phyloP scores from a whole-genome alignment of 2,329 filamentous ascomycete species.

The Aulographum hederae region DNA sequence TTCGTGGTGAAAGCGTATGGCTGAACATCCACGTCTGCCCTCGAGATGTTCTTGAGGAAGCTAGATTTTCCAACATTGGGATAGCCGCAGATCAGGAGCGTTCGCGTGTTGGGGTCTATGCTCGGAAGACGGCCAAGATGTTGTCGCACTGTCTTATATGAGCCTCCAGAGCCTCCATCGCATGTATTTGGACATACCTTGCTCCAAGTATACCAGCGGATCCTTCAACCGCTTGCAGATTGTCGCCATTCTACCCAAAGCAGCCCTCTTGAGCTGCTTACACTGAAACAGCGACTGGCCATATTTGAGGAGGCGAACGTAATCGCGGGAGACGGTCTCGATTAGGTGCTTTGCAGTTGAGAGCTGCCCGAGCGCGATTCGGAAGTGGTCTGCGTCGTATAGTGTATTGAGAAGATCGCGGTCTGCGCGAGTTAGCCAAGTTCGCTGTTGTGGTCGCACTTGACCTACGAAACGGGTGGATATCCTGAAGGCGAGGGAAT shows the following conservation, averaged over 20 bases:
- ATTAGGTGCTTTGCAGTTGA: slow-evolving; percentile 93
- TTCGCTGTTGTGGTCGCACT: slow-evolving; percentile 15
- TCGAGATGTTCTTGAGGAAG: slow-evolving; percentile 79
- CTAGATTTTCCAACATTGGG: slow-evolving; percentile 96
- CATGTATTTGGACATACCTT: too few species aligned
- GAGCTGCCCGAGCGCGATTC: slow-evolving; percentile 87
- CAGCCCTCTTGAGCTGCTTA: slow-evolving; percentile 95
- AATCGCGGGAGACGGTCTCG: slow-evolving; percentile 85
- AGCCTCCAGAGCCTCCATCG: too few species aligned
- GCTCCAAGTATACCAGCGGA: slow-evolving; percentile 84
- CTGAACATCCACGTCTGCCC: slow-evolving; percentile 91
- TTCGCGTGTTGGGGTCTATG: slow-evolving; percentile 97
- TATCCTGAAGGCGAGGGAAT: slow-evolving; percentile 82
- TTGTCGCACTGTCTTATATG: too few species aligned
- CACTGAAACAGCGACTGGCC: slow-evolving; percentile 94
- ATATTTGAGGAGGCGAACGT: slow-evolving; percentile 91
- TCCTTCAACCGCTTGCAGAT: slow-evolving; percentile 91
- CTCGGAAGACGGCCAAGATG: slow-evolving; percentile 91
- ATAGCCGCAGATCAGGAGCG: slow-evolving; percentile 90
- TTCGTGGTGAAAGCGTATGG: slow-evolving; percentile 98
- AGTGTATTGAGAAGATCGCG: slow-evolving; percentile 89
- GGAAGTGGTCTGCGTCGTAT: slow-evolving; percentile 86
- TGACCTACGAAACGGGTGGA: slow-evolving; percentile 79
- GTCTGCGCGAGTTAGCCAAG: slow-evolving; percentile 20
- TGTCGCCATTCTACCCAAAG: slow-evolving; percentile 93